Evolutionary conservation across 345 rosid species (phyloP), one percentile per base, ranked within the genome.

Genomic region (Syzygium jambos): DNA sequence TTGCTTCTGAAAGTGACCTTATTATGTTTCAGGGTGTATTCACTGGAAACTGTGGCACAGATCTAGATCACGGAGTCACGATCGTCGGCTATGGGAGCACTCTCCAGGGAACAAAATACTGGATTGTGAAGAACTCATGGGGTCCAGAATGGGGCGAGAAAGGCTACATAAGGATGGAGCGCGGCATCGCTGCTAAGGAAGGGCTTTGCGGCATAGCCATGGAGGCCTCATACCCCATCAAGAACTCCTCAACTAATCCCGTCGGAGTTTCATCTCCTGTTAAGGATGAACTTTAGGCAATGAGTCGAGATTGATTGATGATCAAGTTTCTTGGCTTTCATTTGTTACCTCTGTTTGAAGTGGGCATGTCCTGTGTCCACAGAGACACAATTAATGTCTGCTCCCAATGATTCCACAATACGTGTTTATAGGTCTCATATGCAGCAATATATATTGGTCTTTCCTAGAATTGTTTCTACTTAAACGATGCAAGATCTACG

Each of bases 111-210:
- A 92, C 91, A 5, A 93, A 93, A 85, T 94, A 94, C 80, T 95
- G 98, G 98, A 92, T 91, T 21, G 96, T 95, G 89, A 92, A 88
- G 89, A 95, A 94, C 77, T 95, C 96, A 7, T 95, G 98, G 96
- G 98, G 98, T 63, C 8, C 89, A 0, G 93, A 91, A 87, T 95
- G 95, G 98, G 98, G 98, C 77, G 95, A 95, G 93, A 92, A 92
- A 78, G 96, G 98, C 25, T 94, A 93, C 88, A 90, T 93, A 43
- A 93, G 98, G 91, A 90, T 95, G 90, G 87, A 93, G 86, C 92
- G 95, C 5, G 93, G 95, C 14, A 85, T 93, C 59, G 68, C 90
- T 1, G 90, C 89, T 14, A 87, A 87, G 83, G 92, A 92, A 84
- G 98, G 98, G 23, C 89, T 92, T 21, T 95, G 96, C 29, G 98